Evolutionary conservation across 2,329 filamentous ascomycete species (phyloP).

Genomic region (Paraphaeosphaeria sporulosa): DNA sequence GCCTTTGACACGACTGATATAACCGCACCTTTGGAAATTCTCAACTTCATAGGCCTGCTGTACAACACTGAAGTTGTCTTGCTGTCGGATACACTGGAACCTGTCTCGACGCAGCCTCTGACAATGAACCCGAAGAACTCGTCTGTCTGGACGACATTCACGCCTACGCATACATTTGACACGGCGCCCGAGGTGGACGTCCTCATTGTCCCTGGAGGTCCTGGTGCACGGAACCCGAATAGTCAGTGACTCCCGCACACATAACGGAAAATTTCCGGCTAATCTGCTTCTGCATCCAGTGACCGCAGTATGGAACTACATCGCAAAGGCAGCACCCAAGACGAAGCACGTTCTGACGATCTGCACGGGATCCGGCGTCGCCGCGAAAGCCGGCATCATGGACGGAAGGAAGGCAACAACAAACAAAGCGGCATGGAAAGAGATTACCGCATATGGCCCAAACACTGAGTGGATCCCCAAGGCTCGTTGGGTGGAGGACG

Average conservation of each 20-base stretch:
- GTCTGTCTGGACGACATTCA: constrained; percentile 44
- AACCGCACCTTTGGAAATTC: constrained; percentile 53
- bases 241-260: background rate
- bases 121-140: constrained; percentile 37
- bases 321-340: constrained; percentile 55
- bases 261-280: background rate
- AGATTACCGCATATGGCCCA: constrained; percentile 55
- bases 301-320: constrained; percentile 52
- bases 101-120: constrained; percentile 34
- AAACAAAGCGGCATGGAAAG: constrained; percentile 52
- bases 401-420: constrained; percentile 57
- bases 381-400: constrained; percentile 66
- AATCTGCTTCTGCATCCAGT: constrained; percentile 6
- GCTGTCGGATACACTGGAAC: constrained; percentile 36
- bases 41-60: constrained; percentile 41
- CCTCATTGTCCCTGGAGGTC: constrained; percentile 70
- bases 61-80: constrained; percentile 32
- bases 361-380: constrained; percentile 68
- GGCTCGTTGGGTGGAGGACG: constrained; percentile 71
- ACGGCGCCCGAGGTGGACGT: constrained; percentile 63
- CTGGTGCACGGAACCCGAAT: constrained; percentile 52
- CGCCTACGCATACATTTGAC: constrained; percentile 63
- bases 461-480: constrained; percentile 65
- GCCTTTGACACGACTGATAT: constrained; percentile 40
- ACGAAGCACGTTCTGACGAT: constrained; percentile 68